Evolutionary conservation across 2,329 filamentous ascomycete species (phyloP).

Genomic region (Hypoxylon sp.): DNA sequence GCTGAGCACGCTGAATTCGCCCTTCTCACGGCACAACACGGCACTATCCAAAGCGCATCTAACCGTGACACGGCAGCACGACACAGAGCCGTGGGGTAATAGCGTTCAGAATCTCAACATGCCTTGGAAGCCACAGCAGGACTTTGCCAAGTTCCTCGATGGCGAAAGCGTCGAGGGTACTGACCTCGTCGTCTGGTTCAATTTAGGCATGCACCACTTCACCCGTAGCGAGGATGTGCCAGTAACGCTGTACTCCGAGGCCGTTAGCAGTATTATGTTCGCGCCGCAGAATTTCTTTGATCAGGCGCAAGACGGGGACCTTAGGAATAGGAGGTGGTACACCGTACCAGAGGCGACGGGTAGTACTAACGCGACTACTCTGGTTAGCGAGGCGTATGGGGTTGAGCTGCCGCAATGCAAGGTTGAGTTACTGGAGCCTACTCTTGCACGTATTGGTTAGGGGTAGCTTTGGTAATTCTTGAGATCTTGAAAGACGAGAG

Average conservation of each 20-base stretch:
- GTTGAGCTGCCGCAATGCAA: conserved; percentile 54
- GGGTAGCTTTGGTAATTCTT: not conserved
- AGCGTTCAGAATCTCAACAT: conserved; percentile 55
- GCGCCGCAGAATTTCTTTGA: conserved; percentile 59
- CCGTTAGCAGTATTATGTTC: conserved; percentile 59
- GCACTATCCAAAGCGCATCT: conserved; percentile 58
- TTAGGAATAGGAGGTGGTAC: conserved; percentile 56
- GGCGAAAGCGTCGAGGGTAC: conserved; percentile 60
- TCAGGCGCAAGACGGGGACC: conserved; percentile 55
- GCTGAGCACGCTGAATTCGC: conserved; percentile 56
- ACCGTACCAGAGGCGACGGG: conserved; percentile 46
- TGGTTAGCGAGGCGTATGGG: conserved; percentile 54
- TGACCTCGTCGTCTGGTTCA: conserved; percentile 65
- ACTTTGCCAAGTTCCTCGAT: conserved; percentile 62
- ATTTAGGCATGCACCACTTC: conserved; percentile 67
- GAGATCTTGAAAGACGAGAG: not conserved
- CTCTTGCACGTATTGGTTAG: conserved; percentile 30
- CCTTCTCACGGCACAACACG: conserved; percentile 55
- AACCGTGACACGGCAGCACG: conserved; percentile 61
- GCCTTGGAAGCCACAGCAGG: conserved; percentile 57
- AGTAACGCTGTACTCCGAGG: conserved; percentile 57
- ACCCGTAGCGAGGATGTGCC: conserved; percentile 59
- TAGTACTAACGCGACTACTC: conserved; percentile 36
- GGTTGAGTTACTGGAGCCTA: conserved; percentile 52
- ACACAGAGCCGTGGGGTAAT: conserved; percentile 61